Conservation (phyloP, 2,329 filamentous ascomycete genomes). For the Apiospora malaysiana region DNA sequence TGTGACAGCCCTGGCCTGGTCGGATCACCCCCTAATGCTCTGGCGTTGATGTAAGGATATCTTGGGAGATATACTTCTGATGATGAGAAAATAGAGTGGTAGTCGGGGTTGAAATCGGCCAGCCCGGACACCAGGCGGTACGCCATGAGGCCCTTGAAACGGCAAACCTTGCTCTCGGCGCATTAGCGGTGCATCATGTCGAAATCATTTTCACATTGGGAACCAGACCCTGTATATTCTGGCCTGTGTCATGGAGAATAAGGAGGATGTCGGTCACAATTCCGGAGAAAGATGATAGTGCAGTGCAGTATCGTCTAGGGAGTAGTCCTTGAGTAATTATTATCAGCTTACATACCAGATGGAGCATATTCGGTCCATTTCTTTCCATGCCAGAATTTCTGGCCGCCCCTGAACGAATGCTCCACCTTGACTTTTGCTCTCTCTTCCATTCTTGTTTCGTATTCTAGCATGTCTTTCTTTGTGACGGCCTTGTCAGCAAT, state of each 20-base stretch:
- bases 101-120: no score
- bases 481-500: conserved; percentile 33
- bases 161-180: no score
- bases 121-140: no score
- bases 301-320: neutral
- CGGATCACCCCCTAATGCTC: conserved; percentile 46
- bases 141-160: no score
- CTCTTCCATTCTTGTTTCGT: conserved; percentile 35
- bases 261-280: neutral
- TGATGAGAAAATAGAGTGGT: no score
- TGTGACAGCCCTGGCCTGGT: conserved; percentile 40
- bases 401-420: conserved; percentile 38
- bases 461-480: conserved; percentile 27
- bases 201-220: neutral
- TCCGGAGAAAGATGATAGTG: neutral
- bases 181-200: no score
- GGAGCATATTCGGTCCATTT: conserved; percentile 34
- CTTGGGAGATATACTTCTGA: no score
- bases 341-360: neutral
- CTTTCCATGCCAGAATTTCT: conserved; percentile 37
- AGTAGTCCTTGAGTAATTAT: neutral
- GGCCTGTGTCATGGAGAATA: neutral
- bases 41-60: conserved; percentile 41
- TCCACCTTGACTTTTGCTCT: conserved; percentile 37
- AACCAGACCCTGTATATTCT: neutral